phyloP scores from a whole-genome alignment of 352 stramenopile genomes.

The Phytophthora colocasiae region DNA sequence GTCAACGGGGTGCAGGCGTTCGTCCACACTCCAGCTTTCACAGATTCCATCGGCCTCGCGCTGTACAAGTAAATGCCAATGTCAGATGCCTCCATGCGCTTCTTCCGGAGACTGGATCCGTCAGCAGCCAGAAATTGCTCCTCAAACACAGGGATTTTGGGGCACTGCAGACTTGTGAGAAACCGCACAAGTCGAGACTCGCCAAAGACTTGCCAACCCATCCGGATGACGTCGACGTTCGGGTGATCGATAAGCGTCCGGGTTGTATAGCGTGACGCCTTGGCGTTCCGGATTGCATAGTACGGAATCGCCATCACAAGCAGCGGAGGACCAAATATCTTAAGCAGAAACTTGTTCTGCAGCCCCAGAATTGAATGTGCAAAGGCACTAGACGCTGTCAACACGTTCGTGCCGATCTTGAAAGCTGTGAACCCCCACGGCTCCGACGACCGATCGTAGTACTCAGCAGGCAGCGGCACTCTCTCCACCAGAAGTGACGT shows the following conservation, averaged over 20 bases:
- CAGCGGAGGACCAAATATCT: constrained; percentile 61
- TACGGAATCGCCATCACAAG: constrained; percentile 81
- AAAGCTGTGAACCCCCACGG: constrained; percentile 81
- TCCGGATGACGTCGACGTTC: constrained; percentile 86
- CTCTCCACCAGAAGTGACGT: constrained; percentile 81
- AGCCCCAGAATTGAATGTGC: constrained; percentile 73
- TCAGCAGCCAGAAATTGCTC: constrained; percentile 70
- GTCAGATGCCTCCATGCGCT: constrained; percentile 52
- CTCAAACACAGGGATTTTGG: constrained; percentile 69
- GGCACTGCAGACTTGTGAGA: constrained; percentile 68
- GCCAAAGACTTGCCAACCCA: constrained; percentile 85
- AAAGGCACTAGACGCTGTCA: constrained; percentile 81
- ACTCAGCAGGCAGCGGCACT: constrained; percentile 83
- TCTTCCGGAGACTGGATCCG: constrained; percentile 41
- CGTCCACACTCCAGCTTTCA: constrained; percentile 75
- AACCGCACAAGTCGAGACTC: constrained; percentile 79
- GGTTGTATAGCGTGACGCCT: constrained; percentile 76
- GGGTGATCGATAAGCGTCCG: constrained; percentile 83
- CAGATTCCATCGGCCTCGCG: constrained; percentile 65
- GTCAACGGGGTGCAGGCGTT: constrained; percentile 61
- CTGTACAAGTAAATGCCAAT: constrained; percentile 81
- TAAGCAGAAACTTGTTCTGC: constrained; percentile 72
- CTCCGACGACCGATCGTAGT: constrained; percentile 86
- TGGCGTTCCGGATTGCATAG: constrained; percentile 79
- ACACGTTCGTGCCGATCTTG: constrained; percentile 83